Evolutionary conservation across 352 stramenopile species (phyloP), one percentile per base, ranked within the genome.

Genomic region (Aphanomyces cochlioides): DNA sequence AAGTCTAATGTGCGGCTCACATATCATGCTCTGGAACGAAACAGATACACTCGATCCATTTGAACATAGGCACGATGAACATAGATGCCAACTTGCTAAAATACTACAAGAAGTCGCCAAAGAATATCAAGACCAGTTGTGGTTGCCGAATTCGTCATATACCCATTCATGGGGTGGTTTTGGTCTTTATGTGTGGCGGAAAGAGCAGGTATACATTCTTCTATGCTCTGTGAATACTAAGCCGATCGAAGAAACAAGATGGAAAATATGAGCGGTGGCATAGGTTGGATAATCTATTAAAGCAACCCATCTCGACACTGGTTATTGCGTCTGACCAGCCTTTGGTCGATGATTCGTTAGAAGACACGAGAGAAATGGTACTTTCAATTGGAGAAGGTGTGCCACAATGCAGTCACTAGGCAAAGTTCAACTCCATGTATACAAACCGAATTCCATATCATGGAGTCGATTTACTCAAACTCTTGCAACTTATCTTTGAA

Each of bases 61-160:
- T n/a, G 12, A 21, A 8, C 7, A 64, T 17, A 41, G 58, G 72
- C 57, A 66, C 57, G 57, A 66, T 56, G 57, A 53, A 8, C 10
- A 56, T 66, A 56, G 8, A n/a, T 34, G 10, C n/a, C 57, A 66
- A 8, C 57, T 66, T n/a, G 13, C 57, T 56, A 12, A 8, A 56
- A 21, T 72, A 4, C 38, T 72, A 48, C 37, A 54, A 56, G 65
- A 74, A n/a, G 53, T 77, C 48, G 73, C 65, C 41, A 5, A 39
- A 12, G 73, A 77, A 48, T 77, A 77, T 48, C 73, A 77, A 48
- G 56, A 66, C 19, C 73, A 77, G 64, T 61, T 77, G 28, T 77
- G 73, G 73, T 59, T 70, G 10, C 59, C 60, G 7, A 19, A 50
- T 56, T 41, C 38, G 3, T 21, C 48, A 15, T 66, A 66, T 47